Conservation (phyloP, 129 eudicot species). For the Scalesia atractyloides region DNA sequence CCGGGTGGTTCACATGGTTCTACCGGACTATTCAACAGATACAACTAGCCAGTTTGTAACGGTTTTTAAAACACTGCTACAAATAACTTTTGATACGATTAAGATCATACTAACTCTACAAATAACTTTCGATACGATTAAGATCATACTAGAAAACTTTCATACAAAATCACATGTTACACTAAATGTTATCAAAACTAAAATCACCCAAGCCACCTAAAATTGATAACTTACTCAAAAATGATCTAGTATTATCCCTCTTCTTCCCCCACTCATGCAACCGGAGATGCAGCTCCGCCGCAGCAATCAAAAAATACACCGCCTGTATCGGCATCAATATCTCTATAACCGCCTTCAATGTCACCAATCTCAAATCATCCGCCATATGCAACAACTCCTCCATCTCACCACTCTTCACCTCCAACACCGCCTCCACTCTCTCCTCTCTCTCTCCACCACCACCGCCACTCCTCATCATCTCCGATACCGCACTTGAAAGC, state of each 20-base stretch:
- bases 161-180: no score
- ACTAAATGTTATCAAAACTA: no score
- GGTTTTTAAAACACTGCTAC: no score
- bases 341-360: slow-evolving; percentile 42
- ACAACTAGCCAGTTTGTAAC: no score
- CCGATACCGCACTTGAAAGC: slow-evolving; percentile 44
- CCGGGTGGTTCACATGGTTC: no score
- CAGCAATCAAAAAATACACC: slow-evolving; percentile 62
- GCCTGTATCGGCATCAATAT: slow-evolving; percentile 53
- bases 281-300: slow-evolving; percentile 69
- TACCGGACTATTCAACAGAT: no score
- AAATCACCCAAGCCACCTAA: no score
- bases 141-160: no score
- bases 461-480: slow-evolving; percentile 32
- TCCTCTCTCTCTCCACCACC: slow-evolving; percentile 17
- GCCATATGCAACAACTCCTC: slow-evolving; percentile 50
- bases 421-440: slow-evolving; percentile 37
- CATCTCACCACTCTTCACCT: slow-evolving; percentile 41
- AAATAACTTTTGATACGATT: no score
- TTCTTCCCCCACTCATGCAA: slow-evolving; percentile 74
- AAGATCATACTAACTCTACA: no score
- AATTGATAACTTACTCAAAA: no score
- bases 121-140: no score
- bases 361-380: slow-evolving; percentile 60
- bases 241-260: background rate